Evolutionary conservation across 768 basidiomycete genomes (phyloP).

Genomic region (Hydnum rufescens): DNA sequence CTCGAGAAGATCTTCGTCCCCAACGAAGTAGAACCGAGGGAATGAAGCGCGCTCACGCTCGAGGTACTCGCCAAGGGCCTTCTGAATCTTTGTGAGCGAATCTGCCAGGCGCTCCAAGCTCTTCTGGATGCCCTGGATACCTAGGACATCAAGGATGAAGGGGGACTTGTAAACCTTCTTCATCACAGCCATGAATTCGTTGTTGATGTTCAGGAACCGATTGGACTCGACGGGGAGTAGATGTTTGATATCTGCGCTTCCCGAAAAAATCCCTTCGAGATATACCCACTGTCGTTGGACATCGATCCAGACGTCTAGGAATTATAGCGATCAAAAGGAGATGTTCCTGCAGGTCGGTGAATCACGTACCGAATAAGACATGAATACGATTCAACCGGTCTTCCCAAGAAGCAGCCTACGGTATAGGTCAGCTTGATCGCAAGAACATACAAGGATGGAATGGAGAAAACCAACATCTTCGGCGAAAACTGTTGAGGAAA

Average conservation of each 20-base stretch:
- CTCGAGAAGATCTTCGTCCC: slow-evolving; percentile 94
- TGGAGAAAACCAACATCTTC: slow-evolving; percentile 37
- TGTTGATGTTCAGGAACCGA: slow-evolving; percentile 97
- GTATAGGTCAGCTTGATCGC: not conserved
- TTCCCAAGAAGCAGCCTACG: slow-evolving; percentile 80
- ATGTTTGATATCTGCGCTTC: slow-evolving; percentile 98
- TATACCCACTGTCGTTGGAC: slow-evolving; percentile 99
- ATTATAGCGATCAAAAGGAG: slow-evolving; percentile 7
- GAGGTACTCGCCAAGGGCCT: slow-evolving; percentile 95
- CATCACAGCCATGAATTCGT: slow-evolving; percentile 96
- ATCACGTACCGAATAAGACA: slow-evolving; percentile 69
- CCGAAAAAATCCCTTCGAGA: slow-evolving; percentile 98
- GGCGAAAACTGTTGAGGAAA: slow-evolving; percentile 43
- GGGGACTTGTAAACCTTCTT: slow-evolving; percentile 99
- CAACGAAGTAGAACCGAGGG: slow-evolving; percentile 99
- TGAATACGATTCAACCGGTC: slow-evolving; percentile 93
- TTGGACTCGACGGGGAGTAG: slow-evolving; percentile 90
- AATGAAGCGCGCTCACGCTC: slow-evolving; percentile 95
- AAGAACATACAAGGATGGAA: slow-evolving; percentile 4
- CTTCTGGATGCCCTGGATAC: slow-evolving; percentile 91
- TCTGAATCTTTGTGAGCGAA: slow-evolving; percentile 93
- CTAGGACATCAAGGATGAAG: slow-evolving; percentile 90
- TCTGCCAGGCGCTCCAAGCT: slow-evolving; percentile 92
- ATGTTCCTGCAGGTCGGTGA: not conserved
- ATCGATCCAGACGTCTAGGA: slow-evolving; percentile 93